These are phyloP conservation scores for Amphirosellinia nigrospora DNA, from an alignment of 495 filamentous ascomycete species.

Conservation along the genomic window DNA sequence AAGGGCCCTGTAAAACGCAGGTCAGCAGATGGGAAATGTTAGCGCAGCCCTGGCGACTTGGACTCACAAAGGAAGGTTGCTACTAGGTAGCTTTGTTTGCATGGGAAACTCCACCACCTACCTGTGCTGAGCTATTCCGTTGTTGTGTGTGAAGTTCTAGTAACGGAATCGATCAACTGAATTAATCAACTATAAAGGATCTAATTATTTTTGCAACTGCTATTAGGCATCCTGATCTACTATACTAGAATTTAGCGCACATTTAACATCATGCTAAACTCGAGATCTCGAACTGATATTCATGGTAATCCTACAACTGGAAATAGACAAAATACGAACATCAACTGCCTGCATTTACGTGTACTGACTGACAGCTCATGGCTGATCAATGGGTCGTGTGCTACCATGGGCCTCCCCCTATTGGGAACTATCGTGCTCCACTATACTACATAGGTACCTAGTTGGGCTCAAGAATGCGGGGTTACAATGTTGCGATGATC, in stretches of 20 bases:
- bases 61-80: neutral
- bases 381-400: neutral
- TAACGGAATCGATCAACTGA: neutral
- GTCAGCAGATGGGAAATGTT: constrained; percentile 7
- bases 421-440: neutral
- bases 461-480: constrained; percentile 16
- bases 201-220: neutral
- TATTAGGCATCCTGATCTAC: neutral
- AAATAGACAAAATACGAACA: neutral
- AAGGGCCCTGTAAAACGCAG: constrained; percentile 14
- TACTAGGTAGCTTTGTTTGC: neutral
- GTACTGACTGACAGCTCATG: neutral
- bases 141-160: neutral
- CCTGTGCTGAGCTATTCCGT: too few relatives aligned
- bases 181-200: constrained; percentile 1
- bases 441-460: neutral
- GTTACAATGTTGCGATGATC: constrained; percentile 2
- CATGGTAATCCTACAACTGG: neutral
- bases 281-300: neutral
- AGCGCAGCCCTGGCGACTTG: neutral
- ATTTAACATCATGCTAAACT: constrained; percentile 5
- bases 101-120: neutral
- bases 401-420: neutral
- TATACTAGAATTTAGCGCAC: neutral
- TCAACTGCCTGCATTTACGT: neutral